A percentile compares a stretch with the other conserved stretches of the same genome.
phyloP scores from a whole-genome alignment of 2,329 filamentous ascomycete genomes.

The Tolypocladium inflatum region DNA sequence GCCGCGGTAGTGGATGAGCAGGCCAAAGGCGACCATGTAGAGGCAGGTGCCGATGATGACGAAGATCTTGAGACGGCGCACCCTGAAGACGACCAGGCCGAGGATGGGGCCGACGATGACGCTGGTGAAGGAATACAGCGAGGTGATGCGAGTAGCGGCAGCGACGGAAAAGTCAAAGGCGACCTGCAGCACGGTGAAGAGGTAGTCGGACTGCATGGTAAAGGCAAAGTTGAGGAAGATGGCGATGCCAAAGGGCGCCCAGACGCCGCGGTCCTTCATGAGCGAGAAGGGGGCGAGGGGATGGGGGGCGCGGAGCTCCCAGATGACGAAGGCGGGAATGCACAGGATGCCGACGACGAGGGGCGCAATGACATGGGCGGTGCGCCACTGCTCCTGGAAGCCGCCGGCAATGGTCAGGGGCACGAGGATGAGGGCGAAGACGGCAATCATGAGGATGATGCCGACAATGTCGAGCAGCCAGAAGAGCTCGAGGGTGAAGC shows the following conservation, averaged over 20 bases:
- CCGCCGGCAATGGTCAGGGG: slow-evolving; percentile 47
- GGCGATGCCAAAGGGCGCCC: slow-evolving; percentile 47
- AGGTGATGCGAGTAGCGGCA: slow-evolving; percentile 45
- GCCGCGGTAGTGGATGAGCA: slow-evolving; percentile 46
- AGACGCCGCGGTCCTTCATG: slow-evolving; percentile 48
- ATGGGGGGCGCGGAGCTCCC: slow-evolving; percentile 38
- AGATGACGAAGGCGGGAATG: slow-evolving; percentile 39
- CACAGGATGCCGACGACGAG: slow-evolving; percentile 39
- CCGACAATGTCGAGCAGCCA: slow-evolving; percentile 36
- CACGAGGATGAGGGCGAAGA: slow-evolving; percentile 37
- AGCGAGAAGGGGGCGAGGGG: slow-evolving; percentile 50
- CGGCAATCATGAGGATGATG: slow-evolving; percentile 32
- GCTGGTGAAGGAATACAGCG: slow-evolving; percentile 43
- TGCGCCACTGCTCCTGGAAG: slow-evolving; percentile 35
- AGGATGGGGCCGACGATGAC: slow-evolving; percentile 43
- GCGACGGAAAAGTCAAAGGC: slow-evolving; percentile 45
- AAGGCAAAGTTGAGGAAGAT: slow-evolving; percentile 40
- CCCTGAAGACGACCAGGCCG: slow-evolving; percentile 40
- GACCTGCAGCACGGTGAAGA: slow-evolving; percentile 50
- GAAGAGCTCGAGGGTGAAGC: slow-evolving; percentile 3
- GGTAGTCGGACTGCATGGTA: slow-evolving; percentile 48
- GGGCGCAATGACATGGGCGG: slow-evolving; percentile 39
- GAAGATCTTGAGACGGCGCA: slow-evolving; percentile 47
- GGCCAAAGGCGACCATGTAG: slow-evolving; percentile 46
- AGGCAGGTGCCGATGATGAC: slow-evolving; percentile 46